These are phyloP conservation scores for Gastrolobium bilobum DNA, from an alignment of 306 rosid genomes.

Conservation along the genomic window DNA sequence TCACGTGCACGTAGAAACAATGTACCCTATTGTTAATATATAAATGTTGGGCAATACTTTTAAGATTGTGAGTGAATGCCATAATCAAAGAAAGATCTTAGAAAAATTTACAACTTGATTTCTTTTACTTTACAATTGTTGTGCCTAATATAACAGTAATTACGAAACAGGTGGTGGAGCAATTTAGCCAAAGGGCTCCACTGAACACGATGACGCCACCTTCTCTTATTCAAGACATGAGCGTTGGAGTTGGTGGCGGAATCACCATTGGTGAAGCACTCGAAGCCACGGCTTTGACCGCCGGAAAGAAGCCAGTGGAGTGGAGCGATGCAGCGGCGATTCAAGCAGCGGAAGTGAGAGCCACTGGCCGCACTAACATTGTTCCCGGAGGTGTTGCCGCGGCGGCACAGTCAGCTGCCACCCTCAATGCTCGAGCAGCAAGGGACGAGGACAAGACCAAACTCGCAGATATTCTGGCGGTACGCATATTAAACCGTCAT, in stretches of 20 bases:
- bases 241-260: constrained; percentile 20
- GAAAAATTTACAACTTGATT: background rate
- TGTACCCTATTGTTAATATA: too few relatives aligned
- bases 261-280: constrained; percentile 87
- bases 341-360: constrained; percentile 83
- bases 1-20: too few relatives aligned
- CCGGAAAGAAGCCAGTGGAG: constrained; percentile 66
- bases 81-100: background rate
- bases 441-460: constrained; percentile 65
- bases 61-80: too few relatives aligned
- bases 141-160: too few relatives aligned
- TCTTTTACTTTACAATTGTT: background rate
- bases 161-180: constrained; percentile 58
- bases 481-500: background rate
- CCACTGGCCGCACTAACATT: constrained; percentile 69
- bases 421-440: constrained; percentile 62
- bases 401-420: constrained; percentile 78
- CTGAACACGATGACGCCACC: constrained; percentile 37
- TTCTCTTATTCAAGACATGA: constrained; percentile 28
- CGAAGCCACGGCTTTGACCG: constrained; percentile 67
- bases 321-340: constrained; percentile 80
- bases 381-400: constrained; percentile 79
- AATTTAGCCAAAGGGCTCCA: constrained; percentile 51
- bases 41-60: too few relatives aligned
- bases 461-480: constrained; percentile 68